Percentiles rank a stretch among this genome's conserved stretches.
Evolutionary conservation across 1,284 basidiomycete species (phyloP).

Genomic region (Austroboletus novae-zelandiae): DNA sequence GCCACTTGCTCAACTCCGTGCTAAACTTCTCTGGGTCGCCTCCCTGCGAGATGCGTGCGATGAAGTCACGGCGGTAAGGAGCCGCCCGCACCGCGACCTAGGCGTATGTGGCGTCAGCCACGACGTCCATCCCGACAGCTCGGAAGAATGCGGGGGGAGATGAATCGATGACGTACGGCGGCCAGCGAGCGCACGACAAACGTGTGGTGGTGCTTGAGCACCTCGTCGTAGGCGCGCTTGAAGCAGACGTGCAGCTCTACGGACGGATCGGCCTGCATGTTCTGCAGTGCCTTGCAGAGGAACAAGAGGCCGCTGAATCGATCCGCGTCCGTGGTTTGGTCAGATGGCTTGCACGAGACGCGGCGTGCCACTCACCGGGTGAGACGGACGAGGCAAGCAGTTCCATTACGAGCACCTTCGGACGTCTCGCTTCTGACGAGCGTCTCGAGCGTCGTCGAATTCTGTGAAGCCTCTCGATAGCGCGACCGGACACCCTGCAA

Average conservation of each 20-base stretch:
- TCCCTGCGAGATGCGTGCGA: slow-evolving; percentile 81
- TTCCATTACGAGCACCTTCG: slow-evolving; percentile 50
- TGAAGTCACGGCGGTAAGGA: slow-evolving; percentile 86
- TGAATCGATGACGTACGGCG: slow-evolving; percentile 52
- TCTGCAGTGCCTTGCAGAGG: slow-evolving; percentile 60
- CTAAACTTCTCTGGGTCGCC: slow-evolving; percentile 75
- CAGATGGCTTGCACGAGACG: slow-evolving; percentile 6
- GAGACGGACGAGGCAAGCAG: slow-evolving; percentile 74
- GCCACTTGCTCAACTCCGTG: slow-evolving; percentile 76
- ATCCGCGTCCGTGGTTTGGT: slow-evolving; percentile 6
- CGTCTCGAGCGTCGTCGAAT: slow-evolving; percentile 74
- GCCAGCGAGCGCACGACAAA: slow-evolving; percentile 86
- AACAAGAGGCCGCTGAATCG: slow-evolving; percentile 28
- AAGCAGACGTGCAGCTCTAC: slow-evolving; percentile 84
- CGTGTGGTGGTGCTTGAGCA: slow-evolving; percentile 81
- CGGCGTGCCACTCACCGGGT: slow-evolving; percentile 54
- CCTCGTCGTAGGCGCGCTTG: slow-evolving; percentile 81
- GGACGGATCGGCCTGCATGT: slow-evolving; percentile 66
- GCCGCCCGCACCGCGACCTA: slow-evolving; percentile 94
- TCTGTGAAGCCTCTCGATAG: slow-evolving; percentile 52
- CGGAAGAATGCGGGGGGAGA: neutral
- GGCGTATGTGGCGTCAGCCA: slow-evolving; percentile 1
- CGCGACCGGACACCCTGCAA: slow-evolving; percentile 77
- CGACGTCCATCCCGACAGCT: neutral
- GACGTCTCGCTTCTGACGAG: slow-evolving; percentile 69